Evolutionary conservation across 108 stramenopile species (phyloP), one percentile per base, ranked within the genome.

Genomic region (Cyclotella sp.): DNA sequence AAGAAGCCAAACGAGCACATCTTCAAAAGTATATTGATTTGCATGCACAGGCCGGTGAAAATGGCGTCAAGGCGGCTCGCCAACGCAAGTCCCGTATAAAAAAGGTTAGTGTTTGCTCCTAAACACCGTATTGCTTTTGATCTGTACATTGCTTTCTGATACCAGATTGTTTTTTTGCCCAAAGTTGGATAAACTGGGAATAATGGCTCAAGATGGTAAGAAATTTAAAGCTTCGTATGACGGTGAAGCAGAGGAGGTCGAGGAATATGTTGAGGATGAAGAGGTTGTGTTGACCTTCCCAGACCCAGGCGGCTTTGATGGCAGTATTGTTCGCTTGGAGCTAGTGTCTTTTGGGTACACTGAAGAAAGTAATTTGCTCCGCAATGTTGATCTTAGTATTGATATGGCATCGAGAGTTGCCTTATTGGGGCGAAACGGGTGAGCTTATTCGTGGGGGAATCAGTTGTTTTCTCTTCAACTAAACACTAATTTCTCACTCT

Each of bases 301-400:
- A 9, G 92, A 95, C 63, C 95, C 96, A 10, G 92, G 89, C 15
- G 62, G 78, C 0, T 87, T 89, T 72, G 76, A 89, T 70, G 78
- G 90, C 52, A 86, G 91, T 64, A 53, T 96, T 53, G 92, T 98
- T 28, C 70, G 81, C 52, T 76, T 97, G 30, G 91, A 96, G 70
- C 78, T 84, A 29, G 94, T 93, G 7, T 77, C 85, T 7, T 98
- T 97, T 82, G 93, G 95, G 9, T 98, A 98, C 80, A 70, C 70
- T 51, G 41, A 65, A 16, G 78, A 86, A 15, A 70, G 77, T 14
- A 78, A 69, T n/a, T 64, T 93, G 62, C 63, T 93, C 51, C 44
- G 85, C 44, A 67, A 87, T 55, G 83, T 90, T 14, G 88, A 90
- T 64, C 41, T 92, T 53, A 86, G 78, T 29, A 70, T 92, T 18